Conservation (phyloP, 2,329 filamentous ascomycete species). For the Paecilomyces sp. region DNA sequence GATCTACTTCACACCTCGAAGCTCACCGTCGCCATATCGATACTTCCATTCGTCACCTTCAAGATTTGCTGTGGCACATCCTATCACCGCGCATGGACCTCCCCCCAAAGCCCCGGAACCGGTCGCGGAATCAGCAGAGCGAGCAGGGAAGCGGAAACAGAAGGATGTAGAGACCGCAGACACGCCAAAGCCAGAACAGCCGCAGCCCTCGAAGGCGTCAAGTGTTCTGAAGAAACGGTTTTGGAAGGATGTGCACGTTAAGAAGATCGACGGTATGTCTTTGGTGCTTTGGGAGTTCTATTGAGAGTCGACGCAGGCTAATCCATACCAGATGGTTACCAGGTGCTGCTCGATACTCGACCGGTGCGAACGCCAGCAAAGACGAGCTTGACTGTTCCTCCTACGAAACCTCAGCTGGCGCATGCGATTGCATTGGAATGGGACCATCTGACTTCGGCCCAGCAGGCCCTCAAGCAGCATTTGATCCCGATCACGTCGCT, state of each 20-base stretch:
- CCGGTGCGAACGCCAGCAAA: conserved; percentile 69
- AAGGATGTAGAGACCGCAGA: conserved; percentile 45
- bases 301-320: background rate
- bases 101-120: conserved; percentile 52
- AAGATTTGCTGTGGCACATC: conserved; percentile 48
- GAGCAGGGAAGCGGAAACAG: conserved; percentile 39
- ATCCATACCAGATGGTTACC: conserved; percentile 40
- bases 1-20: conserved; percentile 8
- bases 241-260: conserved; percentile 77
- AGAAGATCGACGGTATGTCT: conserved; percentile 55
- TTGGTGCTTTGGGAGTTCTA: conserved; percentile 10
- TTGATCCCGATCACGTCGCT: conserved; percentile 86
- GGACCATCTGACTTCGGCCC: conserved; percentile 73
- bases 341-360: conserved; percentile 69
- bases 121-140: conserved; percentile 40
- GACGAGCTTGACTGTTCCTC: conserved; percentile 67
- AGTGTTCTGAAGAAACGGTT: conserved; percentile 63
- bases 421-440: conserved; percentile 85
- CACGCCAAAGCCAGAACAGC: conserved; percentile 37
- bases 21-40: conserved; percentile 14
- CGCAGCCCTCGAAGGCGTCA: conserved; percentile 22
- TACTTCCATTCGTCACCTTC: conserved; percentile 26
- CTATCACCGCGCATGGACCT: conserved; percentile 53
- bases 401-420: conserved; percentile 72
- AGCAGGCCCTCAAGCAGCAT: conserved; percentile 79